Evolutionary conservation across 805 yeast species (phyloP), one percentile per base, ranked within the genome.

Genomic region (Sungouiella thailandica): DNA sequence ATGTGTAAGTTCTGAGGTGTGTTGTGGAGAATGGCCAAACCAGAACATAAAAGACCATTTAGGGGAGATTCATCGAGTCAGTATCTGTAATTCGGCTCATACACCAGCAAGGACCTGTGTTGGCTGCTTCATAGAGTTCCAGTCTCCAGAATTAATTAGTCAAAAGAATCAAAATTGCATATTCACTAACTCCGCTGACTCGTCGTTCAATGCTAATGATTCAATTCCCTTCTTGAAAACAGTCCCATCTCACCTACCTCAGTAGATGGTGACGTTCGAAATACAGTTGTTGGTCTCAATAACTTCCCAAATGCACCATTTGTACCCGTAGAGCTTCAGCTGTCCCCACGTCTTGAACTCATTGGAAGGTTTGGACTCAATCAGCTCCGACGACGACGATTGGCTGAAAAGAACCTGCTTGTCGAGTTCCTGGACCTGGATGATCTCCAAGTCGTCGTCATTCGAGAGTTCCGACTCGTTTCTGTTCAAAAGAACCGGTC

Each of bases 241-340:
- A n/a, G n/a, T n/a, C n/a, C n/a, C n/a, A n/a, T n/a, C n/a, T n/a
- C n/a, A n/a, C n/a, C n/a, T n/a, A n/a, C n/a, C n/a, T n/a, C n/a
- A 67, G 40, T 58, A 67, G 7, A 67, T 49, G 3, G 70, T 66
- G 16, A 66, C 53, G 7, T 65, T 46, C 18, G 65, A 49, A 17
- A 63, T 56, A 29, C 62, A 58, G 5, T 61, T 59, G 35, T 52
- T 57, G 26, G 59, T 53, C 37, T 62, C 60, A 9, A 65, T 48
- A 13, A 67, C 72, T 34, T 70, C 75, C 60, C 65, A 62, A 7
- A 70, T 63, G 35, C 69, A 55, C 33, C 62, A 34, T 29, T 57
- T 44, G 34, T 49, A 57, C n/a, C 72, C 70, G 40, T 64, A 62
- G 28, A 68, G 41, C 34, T 58, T 58, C 23, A 63, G 58, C 47